Evolutionary conservation across 208 protist species (phyloP), one percentile per base, ranked within the genome.

Genomic region (Trypanosoma rangeli): DNA sequence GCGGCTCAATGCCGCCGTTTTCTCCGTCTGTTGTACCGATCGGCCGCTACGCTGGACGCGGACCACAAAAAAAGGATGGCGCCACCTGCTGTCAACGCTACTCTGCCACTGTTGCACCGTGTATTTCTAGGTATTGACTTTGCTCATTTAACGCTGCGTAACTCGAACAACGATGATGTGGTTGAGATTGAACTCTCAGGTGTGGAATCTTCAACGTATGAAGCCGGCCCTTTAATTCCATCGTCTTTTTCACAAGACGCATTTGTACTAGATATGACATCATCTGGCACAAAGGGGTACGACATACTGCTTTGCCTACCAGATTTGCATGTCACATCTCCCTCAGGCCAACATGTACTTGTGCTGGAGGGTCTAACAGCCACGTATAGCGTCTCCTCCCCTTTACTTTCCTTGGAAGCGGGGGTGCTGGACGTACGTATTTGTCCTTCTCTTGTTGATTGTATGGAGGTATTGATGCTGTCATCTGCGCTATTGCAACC

Each of bases 131-230:
- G 65, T 57, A 3, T 65, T 24, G 37, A 67, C 63, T 74, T 74
- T 60, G 24, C 55, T 7, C 70, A 58, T 64, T 59, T 60, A 31
- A 56, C 58, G n/a, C n/a, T 82, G 18, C 54, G 65, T 31, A 79
- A 71, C 48, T 8, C 56, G 18, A 24, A 65, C 10, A 53, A 66
- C 16, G 74, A 76, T 28, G 71, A 75, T 39, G 44, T 76, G 35
- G 56, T 56, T 1, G 73, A 73, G 3, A 49, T 80, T 42, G 73
- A 80, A 48, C 60, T 86, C 10, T 58, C 46, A 49, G 39, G 73
- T 56, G 13, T 50, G 64, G 50, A 57, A 26, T 26, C 53, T 52
- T 3, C 42, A 67, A 5, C 49, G 24, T 33, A 57, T 24, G 72
- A 48, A 49, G 42, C 54, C 26, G 37, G 9, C 22, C 3, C n/a